phyloP scores from a whole-genome alignment of 352 stramenopile species.

The Phytophthora megakarya region DNA sequence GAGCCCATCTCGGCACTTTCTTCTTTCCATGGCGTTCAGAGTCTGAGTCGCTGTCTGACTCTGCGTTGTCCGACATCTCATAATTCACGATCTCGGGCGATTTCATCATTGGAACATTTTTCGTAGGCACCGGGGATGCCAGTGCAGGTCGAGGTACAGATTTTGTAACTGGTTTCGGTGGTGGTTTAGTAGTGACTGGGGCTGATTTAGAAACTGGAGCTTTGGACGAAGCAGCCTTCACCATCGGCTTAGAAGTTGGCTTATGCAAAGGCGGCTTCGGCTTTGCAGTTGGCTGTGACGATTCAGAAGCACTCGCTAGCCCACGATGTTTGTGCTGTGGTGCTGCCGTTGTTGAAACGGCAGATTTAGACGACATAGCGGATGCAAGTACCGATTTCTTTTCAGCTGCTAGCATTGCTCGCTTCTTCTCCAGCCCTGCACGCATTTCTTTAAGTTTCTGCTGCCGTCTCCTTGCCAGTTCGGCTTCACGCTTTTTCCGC shows the following conservation, averaged over 20 bases:
- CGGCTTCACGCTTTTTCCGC: constrained; percentile 69
- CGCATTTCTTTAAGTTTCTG: constrained; percentile 72
- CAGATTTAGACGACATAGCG: constrained; percentile 10
- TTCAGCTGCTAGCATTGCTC: constrained; percentile 53
- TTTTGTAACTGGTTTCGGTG: constrained; percentile 16
- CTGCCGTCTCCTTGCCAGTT: constrained; percentile 64
- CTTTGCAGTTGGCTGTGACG: constrained; percentile 22
- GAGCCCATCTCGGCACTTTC: constrained; percentile 82
- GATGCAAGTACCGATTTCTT: constrained; percentile 31
- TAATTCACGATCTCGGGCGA: constrained; percentile 54
- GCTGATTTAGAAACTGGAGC: constrained; percentile 8
- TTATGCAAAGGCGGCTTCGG: constrained; percentile 7
- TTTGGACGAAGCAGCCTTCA: constrained; percentile 23
- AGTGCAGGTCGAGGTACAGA: constrained; percentile 8
- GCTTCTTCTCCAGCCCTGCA: constrained; percentile 73
- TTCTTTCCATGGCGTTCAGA: constrained; percentile 62
- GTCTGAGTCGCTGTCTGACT: constrained; percentile 58
- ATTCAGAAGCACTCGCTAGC: constrained; percentile 24
- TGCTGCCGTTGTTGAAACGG: not conserved
- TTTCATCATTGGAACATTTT: constrained; percentile 32
- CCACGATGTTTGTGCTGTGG: constrained; percentile 31
- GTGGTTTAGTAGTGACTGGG: constrained; percentile 13
- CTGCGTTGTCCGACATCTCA: constrained; percentile 82
- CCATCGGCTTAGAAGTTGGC: constrained; percentile 12
- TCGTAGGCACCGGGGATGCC: constrained; percentile 16